Base-by-base conservation (phyloP, 2,329 filamentous ascomycete species). In the Chaetomium globosum region DNA sequence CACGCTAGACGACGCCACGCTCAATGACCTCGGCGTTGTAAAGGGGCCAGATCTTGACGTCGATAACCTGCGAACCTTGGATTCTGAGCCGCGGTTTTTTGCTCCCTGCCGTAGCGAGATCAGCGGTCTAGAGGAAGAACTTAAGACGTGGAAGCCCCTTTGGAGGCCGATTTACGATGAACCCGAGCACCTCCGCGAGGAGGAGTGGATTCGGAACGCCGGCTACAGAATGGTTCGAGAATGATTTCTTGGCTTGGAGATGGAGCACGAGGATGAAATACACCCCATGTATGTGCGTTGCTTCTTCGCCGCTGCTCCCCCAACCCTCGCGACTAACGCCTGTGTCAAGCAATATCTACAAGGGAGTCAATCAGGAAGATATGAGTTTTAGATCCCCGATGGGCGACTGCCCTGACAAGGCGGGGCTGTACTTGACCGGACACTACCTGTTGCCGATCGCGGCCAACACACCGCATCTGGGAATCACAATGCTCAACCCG, bases 41-140 rank as follows among this genome's bases (percentile, higher is more conserved):
- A 52, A 48, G 23, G n/a, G 39, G 31, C 2, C 58, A 28, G 21
- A 60, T 53, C 58, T 60, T 30, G 48, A 60, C 21, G 48, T 60
- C 30, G 58, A 60, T 31, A 52, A 28, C 21, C 46, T 4, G 23
- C 26, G 23, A 26, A 21, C 58, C 19, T 39, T 23, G 10, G 58
- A 60, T 60, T 53, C 26, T 39, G 58, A 60, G 48, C 48, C 58
- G 46, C 58, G 30, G n/a, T 60, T 60, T 60, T 60, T 60, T 30
- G 19, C 46, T 21, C 58, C 58, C n/a, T 52, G n/a, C 46, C 13
- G 43, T 48, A 48, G 23, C 21, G 58, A 52, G 46, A 26, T 52
- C 21, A 43, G 30, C 30, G 48, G 46, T 30, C 21, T 60, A 13
- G 43, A 49, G 46, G 58, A 60, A 60, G 30, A 26, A 48, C 30